phyloP scores from a whole-genome alignment of 2,329 filamentous ascomycete genomes.

The Claviceps purpurea region DNA sequence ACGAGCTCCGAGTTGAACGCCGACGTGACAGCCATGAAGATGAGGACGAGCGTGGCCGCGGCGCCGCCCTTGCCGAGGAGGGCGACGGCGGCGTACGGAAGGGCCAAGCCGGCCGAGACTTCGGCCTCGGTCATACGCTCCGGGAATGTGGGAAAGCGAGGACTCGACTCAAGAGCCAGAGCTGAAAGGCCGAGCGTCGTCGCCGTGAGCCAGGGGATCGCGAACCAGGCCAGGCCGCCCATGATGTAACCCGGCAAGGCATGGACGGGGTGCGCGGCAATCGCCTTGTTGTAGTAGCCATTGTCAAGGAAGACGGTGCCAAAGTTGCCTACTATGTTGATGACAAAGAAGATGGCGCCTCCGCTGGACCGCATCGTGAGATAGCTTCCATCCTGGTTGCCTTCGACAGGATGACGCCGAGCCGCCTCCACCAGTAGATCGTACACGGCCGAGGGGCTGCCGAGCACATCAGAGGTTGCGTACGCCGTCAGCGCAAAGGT shows the following conservation, averaged over 20 bases:
- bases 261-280: slow-evolving; percentile 72
- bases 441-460: slow-evolving; percentile 65
- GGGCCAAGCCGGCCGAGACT: slow-evolving; percentile 68
- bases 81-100: slow-evolving; percentile 75
- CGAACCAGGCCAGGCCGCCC: slow-evolving; percentile 81
- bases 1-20: slow-evolving; percentile 75
- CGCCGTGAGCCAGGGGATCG: slow-evolving; percentile 79
- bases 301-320: slow-evolving; percentile 78
- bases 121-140: slow-evolving; percentile 59
- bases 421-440: slow-evolving; percentile 62
- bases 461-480: slow-evolving; percentile 56
- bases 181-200: slow-evolving; percentile 80
- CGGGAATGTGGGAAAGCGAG: slow-evolving; percentile 58
- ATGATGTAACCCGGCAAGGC: slow-evolving; percentile 82
- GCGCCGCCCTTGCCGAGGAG: slow-evolving; percentile 73
- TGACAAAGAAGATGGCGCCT: slow-evolving; percentile 81
- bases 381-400: slow-evolving; percentile 71
- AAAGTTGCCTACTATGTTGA: slow-evolving; percentile 76
- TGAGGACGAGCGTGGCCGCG: slow-evolving; percentile 61
- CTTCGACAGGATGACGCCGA: slow-evolving; percentile 56
- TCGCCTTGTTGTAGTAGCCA: slow-evolving; percentile 87
- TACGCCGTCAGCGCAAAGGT: slow-evolving; percentile 75
- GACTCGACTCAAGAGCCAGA: slow-evolving; percentile 63
- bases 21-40: slow-evolving; percentile 85
- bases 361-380: slow-evolving; percentile 63